phyloP scores from a whole-genome alignment of 257 asterid species.

The Solanum neorickii region DNA sequence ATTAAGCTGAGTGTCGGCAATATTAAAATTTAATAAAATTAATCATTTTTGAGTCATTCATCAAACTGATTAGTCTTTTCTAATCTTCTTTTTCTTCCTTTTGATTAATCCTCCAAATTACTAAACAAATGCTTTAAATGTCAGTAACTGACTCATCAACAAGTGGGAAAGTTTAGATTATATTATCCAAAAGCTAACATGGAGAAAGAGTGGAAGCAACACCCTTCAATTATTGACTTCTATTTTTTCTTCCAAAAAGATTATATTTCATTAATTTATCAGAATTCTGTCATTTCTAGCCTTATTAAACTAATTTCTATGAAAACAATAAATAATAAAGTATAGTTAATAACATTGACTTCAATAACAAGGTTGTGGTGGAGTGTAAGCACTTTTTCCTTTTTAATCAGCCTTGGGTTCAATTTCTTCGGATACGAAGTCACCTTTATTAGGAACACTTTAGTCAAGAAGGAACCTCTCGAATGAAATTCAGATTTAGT shows the following conservation, averaged over 20 bases:
- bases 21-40: background rate
- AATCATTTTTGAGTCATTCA: background rate
- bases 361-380: background rate
- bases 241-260: background rate
- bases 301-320: background rate
- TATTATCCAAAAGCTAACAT: background rate
- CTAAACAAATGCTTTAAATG: background rate
- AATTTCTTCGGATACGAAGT: fast-evolving
- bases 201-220: background rate
- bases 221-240: background rate
- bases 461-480: background rate
- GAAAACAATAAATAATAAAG: background rate
- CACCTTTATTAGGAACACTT: no score
- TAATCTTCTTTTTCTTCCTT: background rate
- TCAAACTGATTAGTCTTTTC: background rate
- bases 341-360: background rate
- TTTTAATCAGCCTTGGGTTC: background rate
- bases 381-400: fast-evolving
- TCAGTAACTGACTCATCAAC: background rate
- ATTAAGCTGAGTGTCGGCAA: background rate
- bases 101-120: background rate
- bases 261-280: background rate
- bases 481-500: background rate
- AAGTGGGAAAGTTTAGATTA: background rate
- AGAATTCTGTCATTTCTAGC: background rate